Evolutionary conservation across 345 rosid genomes (phyloP), one percentile per base, ranked within the genome.

Genomic region (Linum tenue): DNA sequence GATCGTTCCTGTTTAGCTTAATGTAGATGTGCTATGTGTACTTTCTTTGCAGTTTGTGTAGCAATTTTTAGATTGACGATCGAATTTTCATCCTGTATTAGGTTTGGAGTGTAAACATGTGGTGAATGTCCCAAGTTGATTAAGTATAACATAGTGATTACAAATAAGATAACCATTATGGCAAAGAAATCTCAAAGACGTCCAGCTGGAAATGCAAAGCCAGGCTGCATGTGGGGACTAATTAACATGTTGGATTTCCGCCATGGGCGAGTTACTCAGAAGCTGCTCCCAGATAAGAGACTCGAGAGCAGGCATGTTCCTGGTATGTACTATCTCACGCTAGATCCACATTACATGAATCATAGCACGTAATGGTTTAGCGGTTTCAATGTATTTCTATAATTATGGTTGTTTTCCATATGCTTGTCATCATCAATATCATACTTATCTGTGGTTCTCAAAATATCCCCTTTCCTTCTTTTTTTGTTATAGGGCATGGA

Each of bases 201-300:
- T 7, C 65, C 76, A 41, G 74, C 71, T 60, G 83, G 78, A 70
- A 71, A 83, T 69, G 89, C 84, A 72, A 81, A 87, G 64, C 69
- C 77, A 5, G 99, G 97, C 56, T 94, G 97, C 73, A 86, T 84
- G 84, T 78, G 95, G 97, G 85, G 92, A 48, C 80, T 90, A 65
- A 83, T 90, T 64, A 90, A 76, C 62, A 84, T 88, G 76, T 80
- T 92, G 60, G 92, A 92, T 69, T 88, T 90, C 75, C 92, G 89
- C 64, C 82, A 80, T 66, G 85, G 86, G 65, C 86, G 88, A 66
- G 70, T 88, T 40, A 81, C 82, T 42, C 90, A 79, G 59, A 88
- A 78, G 79, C 83, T 94, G 67, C 80, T 90, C 56, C 62, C 87
- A 22, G 90, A 88, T 75, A 86, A 72, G 72, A 83, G 81, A 77